A percentile compares a stretch with the other conserved stretches of the same genome.
phyloP scores from a whole-genome alignment of 2,329 filamentous ascomycete genomes.

The Penicillium sp. region DNA sequence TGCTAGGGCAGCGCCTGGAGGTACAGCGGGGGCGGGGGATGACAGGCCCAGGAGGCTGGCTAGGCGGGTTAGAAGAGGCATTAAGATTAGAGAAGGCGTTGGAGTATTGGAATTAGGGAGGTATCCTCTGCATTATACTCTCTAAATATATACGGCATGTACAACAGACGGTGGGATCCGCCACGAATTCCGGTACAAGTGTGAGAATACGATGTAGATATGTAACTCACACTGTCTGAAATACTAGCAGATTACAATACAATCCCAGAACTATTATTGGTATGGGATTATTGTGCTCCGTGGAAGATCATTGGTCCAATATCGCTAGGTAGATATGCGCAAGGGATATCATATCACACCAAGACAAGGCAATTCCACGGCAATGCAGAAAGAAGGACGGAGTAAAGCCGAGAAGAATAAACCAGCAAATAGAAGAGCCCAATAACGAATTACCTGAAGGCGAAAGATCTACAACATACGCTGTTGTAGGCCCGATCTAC shows the following conservation, averaged over 20 bases:
- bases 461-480: not conserved
- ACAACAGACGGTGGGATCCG: not conserved
- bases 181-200: not conserved
- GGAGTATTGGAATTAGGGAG: not conserved
- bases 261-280: not conserved
- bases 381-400: too few species aligned
- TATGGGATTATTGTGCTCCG: not conserved
- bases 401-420: not conserved
- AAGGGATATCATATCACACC: not conserved
- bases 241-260: not conserved
- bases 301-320: not conserved
- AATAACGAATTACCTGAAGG: not conserved
- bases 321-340: not conserved
- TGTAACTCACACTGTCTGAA: not conserved
- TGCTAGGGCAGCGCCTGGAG: slow-evolving; percentile 22
- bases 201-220: not conserved
- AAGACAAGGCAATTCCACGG: not conserved
- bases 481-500: not conserved
- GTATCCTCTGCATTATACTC: not conserved
- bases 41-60: slow-evolving; percentile 11
- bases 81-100: not conserved
- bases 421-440: not conserved
- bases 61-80: slow-evolving; percentile 16
- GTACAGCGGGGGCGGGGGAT: slow-evolving; percentile 5
- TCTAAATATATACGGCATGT: not conserved